Base-by-base conservation (phyloP, 768 basidiomycete species). In the Lentinus tigrinus region DNA sequence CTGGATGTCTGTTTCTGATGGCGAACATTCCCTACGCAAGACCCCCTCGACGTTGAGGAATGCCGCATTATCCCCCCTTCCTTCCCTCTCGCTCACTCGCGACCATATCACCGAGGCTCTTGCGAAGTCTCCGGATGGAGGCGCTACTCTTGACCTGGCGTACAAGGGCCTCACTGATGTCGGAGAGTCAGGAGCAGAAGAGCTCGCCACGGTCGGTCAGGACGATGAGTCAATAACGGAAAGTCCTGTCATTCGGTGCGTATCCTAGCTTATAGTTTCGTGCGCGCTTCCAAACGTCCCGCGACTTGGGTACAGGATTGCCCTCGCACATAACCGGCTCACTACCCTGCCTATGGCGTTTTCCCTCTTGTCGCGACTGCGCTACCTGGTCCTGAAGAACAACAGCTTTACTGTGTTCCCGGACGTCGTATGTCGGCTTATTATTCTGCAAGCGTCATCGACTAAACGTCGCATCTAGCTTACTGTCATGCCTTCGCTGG, bases 381-480 rank as follows among this genome's bases (percentile, higher is more conserved):
- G 92, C 63, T 96, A 96, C 72, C 78, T 96, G 28, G 95, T 94
- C 70, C 81, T 96, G 64, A 89, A 89, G 76, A 84, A 83, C 70
- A 98, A 98, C 68, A 80, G 77, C 53, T 87, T 99, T 64, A 77
- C 86, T 3, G 78, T 81, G 14, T 92, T 99, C 62, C 97, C 97
- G 17, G 83, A 87, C 59, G 93, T 93, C 52, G 95, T 98, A 69
- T 65, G 92, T 81, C 40, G 39, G 48, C 57, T 61, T 54, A n/a
- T 21, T 14, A 19, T 31, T 10, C 3, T 57, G 48, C 47, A 34
- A 19, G 37, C 54, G 13, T 34, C 39, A 47, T 31, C 24, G 8
- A 43, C 42, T 53, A 11, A 55, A 8, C 4, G 17, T 23, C n/a
- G 27, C 47, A 23, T 21, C 13, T 64, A 96, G 95, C 78, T 97